Base-by-base conservation (phyloP, 139 green algal species). In the Nannochloris sp. region DNA sequence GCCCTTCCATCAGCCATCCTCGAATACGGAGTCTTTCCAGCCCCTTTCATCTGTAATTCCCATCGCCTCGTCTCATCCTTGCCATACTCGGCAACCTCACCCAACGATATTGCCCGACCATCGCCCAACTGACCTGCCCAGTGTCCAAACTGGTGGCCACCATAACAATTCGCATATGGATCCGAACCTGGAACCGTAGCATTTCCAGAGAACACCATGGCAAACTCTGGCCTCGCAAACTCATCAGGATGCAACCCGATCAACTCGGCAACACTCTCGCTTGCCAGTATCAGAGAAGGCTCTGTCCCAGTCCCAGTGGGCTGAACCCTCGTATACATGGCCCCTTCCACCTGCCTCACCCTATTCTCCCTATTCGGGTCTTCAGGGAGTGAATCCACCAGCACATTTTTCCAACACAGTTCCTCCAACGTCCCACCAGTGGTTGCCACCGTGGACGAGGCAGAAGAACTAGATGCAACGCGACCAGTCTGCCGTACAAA, bases 31-130 rank as follows among this genome's bases (percentile, higher is more conserved):
- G 91, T 97, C 55, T 72, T 81, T n/a, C 91, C 91, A 0, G 88
- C 91, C 23, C 91, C 91, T 76, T 92, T 97, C n/a, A 97, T 80
- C 82, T 97, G 91, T 61, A 97, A 66, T 80, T 97, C 91, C 84
- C 84, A 96, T 16, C 75, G 70, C 49, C 79, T 31, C 8, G 16
- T 2, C 6, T 81, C 81, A 31, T 50, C 24, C 4, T 53, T 15
- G 2, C 21, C 48, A 48, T 73, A 78, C 24, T 75, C 70, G 11
- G 16, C 18, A 11, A 85, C 66, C 71, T 95, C 82, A 0, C 87
- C 88, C 49, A 95, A 66, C 4, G 68, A 90, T 66, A 96, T 95
- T 16, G 86, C 89, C 0, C 88, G 69, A 0, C 89, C 89, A 64
- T 96, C 89, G 2, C 88, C 88, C 62, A 95, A 75, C 74, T 95